Base-by-base conservation (phyloP, 1,284 basidiomycete genomes). In the Bjerkandera adusta region DNA sequence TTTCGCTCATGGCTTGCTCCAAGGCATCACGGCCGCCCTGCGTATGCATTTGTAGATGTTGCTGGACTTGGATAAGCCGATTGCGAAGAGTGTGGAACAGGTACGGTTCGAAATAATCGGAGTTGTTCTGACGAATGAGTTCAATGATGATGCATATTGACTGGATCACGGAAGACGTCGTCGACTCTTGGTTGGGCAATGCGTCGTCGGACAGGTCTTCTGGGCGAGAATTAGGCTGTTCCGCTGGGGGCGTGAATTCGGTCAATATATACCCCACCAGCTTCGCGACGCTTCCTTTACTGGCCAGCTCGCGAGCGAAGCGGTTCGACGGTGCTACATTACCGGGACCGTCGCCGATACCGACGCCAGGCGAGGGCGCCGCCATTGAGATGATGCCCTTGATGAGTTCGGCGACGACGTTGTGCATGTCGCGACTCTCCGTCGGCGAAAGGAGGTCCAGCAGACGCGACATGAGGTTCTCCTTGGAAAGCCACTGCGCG, bases 31-130 rank as follows among this genome's bases (percentile, higher is more conserved):
- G 73, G 0, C 81, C 80, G 39, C 86, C 83, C 32, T 85, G 83
- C 11, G 55, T 58, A 29, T 63, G 58, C 73, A 69, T 51, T 68
- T 70, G 57, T 38, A 61, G 57, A 50, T 67, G 57, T 55, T 92
- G 89, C 60, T 92, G 89, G 5, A 93, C 79, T 48, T 86, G 83
- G 54, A 97, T 93, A 24, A 97, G 77, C 38, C 92, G 81, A 63
- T 95, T 93, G 40, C 94, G 85, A 35, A 97, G 70, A 1, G 92
- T 94, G 64, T 97, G 93, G 70, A 97, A 97, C n/a, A 98, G 77
- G 66, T 96, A 97, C 12, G 95, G 96, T 70, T 99, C 97, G 62
- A 97, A 96, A 65, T 95, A 97, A 66, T 99, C 96, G 43, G 94
- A 96, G 68, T 99, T 99, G 69, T 99, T 99, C 66, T 98, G 95